Evolutionary conservation across 2,329 filamentous ascomycete species (phyloP).

Genomic region (Madurella mycetomatis): DNA sequence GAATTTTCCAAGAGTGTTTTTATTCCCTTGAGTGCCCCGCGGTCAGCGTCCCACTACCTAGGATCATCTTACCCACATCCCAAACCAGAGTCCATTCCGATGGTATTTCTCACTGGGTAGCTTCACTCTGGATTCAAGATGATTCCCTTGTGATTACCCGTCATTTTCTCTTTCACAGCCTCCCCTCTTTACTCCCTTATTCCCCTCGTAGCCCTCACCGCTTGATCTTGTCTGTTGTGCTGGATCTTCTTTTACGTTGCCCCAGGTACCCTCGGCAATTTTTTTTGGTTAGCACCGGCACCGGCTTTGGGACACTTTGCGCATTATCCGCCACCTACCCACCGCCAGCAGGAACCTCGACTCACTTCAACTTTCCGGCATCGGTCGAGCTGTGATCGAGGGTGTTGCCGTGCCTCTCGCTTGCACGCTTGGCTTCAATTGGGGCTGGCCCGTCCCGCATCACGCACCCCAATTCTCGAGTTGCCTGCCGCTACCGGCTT

Average conservation of each 20-base stretch:
- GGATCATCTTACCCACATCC: slow-evolving; percentile 7
- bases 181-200: slow-evolving; percentile 13
- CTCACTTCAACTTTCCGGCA: slow-evolving; percentile 5
- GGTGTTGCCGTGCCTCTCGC: slow-evolving; percentile 4
- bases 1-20: slow-evolving; percentile 18
- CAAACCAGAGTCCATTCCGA: slow-evolving; percentile 13
- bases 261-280: slow-evolving; percentile 22
- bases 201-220: slow-evolving; percentile 7
- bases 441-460: slow-evolving; percentile 14
- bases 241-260: slow-evolving; percentile 5
- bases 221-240: neutral
- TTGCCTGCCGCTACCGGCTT: slow-evolving; percentile 16
- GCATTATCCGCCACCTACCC: neutral
- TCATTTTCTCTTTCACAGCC: slow-evolving; percentile 4
- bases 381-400: slow-evolving; percentile 11
- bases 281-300: slow-evolving; percentile 17
- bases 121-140: slow-evolving; percentile 18
- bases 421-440: slow-evolving; percentile 4
- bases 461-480: slow-evolving; percentile 14
- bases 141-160: slow-evolving; percentile 23
- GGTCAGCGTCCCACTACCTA: slow-evolving; percentile 15
- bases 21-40: slow-evolving; percentile 21
- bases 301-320: slow-evolving; percentile 9
- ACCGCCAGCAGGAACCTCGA: slow-evolving; percentile 1
- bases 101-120: slow-evolving; percentile 8